Conservation (phyloP, 768 basidiomycete genomes). For the Leucocoprinus birnbaumii region DNA sequence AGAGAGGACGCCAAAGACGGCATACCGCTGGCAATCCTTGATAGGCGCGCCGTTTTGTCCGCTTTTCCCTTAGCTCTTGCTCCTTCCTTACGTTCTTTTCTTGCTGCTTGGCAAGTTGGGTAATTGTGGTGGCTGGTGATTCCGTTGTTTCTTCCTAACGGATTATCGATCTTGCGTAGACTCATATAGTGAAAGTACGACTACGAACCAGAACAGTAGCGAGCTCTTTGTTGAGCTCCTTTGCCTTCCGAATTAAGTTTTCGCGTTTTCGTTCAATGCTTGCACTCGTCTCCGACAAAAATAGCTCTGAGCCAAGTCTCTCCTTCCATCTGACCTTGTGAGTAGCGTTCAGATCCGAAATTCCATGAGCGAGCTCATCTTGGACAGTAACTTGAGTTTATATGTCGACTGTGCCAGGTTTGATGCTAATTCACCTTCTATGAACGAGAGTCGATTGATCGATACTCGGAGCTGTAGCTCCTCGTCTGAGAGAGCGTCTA, state of each 20-base stretch:
- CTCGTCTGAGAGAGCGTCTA: conserved; percentile 29
- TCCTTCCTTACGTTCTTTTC: conserved; percentile 33
- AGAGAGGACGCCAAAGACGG: not conserved
- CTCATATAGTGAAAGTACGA: not conserved
- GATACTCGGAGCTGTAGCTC: conserved; percentile 28
- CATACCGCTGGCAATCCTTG: conserved; percentile 48
- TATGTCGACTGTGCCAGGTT: conserved; percentile 31
- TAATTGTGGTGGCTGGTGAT: conserved; percentile 29
- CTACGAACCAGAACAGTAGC: conserved; percentile 28
- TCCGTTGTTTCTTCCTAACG: conserved; percentile 31
- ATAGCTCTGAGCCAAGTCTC: conserved; percentile 20
- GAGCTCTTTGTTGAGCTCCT: conserved; percentile 43
- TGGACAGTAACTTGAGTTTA: conserved; percentile 33
- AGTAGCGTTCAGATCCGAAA: not conserved
- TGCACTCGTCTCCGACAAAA: conserved; percentile 22
- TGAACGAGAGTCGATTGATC: conserved; percentile 27
- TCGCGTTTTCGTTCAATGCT: conserved; percentile 37
- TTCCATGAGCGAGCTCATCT: conserved; percentile 25
- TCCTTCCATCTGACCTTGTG: conserved; percentile 31
- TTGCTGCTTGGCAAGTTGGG: conserved; percentile 35
- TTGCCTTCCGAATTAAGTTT: conserved; percentile 40
- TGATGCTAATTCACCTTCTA: conserved; percentile 33
- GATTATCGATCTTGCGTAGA: too few species aligned
- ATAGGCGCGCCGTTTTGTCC: conserved; percentile 42
- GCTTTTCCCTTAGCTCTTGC: conserved; percentile 39